phyloP scores from a whole-genome alignment of 371 early-diverging fungal species.

The Chytridiales sp. region DNA sequence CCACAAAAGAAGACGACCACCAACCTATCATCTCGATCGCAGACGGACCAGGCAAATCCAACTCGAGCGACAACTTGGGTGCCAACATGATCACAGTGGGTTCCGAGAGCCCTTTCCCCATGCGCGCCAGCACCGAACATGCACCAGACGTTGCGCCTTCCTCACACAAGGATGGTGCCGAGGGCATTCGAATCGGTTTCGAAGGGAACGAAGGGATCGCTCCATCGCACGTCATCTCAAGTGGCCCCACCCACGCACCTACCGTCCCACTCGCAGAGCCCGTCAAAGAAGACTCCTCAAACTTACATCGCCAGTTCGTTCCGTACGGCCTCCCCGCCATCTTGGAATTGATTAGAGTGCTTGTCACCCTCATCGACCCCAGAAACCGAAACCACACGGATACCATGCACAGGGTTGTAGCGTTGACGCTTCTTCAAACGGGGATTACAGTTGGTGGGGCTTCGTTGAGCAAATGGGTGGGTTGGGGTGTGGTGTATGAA shows the following conservation, averaged over 20 bases:
- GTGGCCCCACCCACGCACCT: too few species aligned
- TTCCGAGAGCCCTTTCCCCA: too few species aligned
- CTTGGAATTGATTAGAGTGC: slow-evolving; percentile 82
- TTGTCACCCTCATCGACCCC: slow-evolving; percentile 88
- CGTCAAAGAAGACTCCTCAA: slow-evolving; percentile 6
- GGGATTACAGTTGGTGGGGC: slow-evolving; percentile 84
- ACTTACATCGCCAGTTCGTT: slow-evolving; percentile 25
- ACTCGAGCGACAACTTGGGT: neutral
- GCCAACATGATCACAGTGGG: neutral
- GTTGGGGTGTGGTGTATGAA: slow-evolving; percentile 30
- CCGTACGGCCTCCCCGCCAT: slow-evolving; percentile 80
- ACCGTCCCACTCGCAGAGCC: slow-evolving; percentile 11
- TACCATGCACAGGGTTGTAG: slow-evolving; percentile 83
- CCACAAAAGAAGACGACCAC: neutral
- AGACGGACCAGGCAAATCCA: neutral
- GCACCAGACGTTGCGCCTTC: too few species aligned
- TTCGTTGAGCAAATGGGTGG: slow-evolving; percentile 67
- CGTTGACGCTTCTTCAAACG: slow-evolving; percentile 63
- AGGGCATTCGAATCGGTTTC: neutral
- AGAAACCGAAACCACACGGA: slow-evolving; percentile 89
- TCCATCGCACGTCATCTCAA: too few species aligned
- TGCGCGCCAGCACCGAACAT: too few species aligned
- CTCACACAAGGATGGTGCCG: neutral
- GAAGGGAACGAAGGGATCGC: slow-evolving; percentile 5
- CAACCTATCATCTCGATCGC: neutral